A percentile compares a stretch with the other conserved stretches of the same genome.
Evolutionary conservation across 495 filamentous ascomycete species (phyloP).

Genomic region (Xanthoparmelia taractica): DNA sequence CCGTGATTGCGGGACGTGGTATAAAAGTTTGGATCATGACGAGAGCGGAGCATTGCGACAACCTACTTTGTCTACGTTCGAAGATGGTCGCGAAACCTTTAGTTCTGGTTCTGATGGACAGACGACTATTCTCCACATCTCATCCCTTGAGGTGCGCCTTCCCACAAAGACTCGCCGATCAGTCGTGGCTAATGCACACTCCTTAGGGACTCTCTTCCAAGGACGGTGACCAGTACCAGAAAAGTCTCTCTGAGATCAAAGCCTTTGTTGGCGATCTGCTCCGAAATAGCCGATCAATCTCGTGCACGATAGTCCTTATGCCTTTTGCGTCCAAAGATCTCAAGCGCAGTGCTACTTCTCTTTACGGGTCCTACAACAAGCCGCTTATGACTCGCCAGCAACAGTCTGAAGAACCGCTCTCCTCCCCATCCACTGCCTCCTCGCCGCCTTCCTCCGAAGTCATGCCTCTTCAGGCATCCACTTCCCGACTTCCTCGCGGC

Average conservation of each 20-base stretch:
- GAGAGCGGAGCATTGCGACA: not conserved
- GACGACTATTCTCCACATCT: conserved; percentile 14
- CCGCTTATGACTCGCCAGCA: conserved; percentile 30
- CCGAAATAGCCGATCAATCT: conserved; percentile 30
- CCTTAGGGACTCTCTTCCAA: conserved; percentile 11
- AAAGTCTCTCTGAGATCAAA: conserved; percentile 13
- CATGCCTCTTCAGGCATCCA: conserved; percentile 19
- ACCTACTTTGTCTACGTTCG: not conserved
- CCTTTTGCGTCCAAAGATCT: conserved; percentile 22
- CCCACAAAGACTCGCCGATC: not conserved
- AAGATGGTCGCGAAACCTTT: not conserved
- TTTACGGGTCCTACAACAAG: conserved; percentile 30
- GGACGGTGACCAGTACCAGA: conserved; percentile 7
- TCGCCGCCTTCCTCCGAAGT: conserved; percentile 26
- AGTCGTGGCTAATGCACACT: not conserved
- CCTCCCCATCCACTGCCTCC: conserved; percentile 27
- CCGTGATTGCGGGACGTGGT: conserved; percentile 1
- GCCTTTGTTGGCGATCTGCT: conserved; percentile 31
- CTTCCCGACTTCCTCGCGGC: conserved; percentile 28
- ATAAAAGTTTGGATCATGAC: not conserved
- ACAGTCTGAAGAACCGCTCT: conserved; percentile 32
- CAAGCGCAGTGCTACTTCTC: conserved; percentile 20
- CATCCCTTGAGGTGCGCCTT: conserved; percentile 11
- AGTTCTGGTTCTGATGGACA: not conserved
- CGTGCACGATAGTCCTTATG: conserved; percentile 38